These are phyloP conservation scores for Salix exigua DNA, from an alignment of 345 rosid genomes.

Conservation along the genomic window DNA sequence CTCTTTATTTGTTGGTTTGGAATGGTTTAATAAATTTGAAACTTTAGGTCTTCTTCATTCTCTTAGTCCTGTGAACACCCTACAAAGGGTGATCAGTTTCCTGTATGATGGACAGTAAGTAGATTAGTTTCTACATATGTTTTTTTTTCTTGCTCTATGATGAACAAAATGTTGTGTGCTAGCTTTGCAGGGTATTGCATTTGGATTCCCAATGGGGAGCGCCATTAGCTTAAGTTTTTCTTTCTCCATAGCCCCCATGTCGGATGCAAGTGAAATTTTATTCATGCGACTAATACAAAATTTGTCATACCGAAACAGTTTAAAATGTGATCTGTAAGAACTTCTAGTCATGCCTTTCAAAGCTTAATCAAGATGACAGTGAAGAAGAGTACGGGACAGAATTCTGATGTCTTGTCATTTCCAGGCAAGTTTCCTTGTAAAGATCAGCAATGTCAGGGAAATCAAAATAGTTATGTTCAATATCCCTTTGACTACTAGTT, in stretches of 20 bases:
- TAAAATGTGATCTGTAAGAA: no score
- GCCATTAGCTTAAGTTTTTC: background rate
- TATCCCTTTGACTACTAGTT: background rate
- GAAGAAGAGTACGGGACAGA: conserved; percentile 56
- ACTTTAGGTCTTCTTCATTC: no score
- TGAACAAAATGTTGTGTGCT: background rate
- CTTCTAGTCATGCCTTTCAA: background rate
- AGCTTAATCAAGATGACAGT: conserved; percentile 38
- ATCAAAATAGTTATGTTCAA: background rate
- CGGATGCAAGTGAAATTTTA: background rate
- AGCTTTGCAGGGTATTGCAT: background rate
- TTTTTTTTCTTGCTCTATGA: no score
- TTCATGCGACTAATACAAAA: background rate
- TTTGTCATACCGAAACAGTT: no score
- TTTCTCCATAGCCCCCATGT: background rate
- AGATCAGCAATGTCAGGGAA: background rate
- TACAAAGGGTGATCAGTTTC: no score
- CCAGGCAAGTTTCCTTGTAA: background rate
- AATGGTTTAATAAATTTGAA: no score
- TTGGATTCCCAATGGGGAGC: background rate
- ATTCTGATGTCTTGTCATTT: background rate
- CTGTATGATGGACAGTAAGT: no score
- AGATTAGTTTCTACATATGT: no score
- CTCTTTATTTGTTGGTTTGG: no score
- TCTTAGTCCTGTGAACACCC: no score